Conservation (phyloP, 75 land plant species). For the Isoetes taiwanensis region DNA sequence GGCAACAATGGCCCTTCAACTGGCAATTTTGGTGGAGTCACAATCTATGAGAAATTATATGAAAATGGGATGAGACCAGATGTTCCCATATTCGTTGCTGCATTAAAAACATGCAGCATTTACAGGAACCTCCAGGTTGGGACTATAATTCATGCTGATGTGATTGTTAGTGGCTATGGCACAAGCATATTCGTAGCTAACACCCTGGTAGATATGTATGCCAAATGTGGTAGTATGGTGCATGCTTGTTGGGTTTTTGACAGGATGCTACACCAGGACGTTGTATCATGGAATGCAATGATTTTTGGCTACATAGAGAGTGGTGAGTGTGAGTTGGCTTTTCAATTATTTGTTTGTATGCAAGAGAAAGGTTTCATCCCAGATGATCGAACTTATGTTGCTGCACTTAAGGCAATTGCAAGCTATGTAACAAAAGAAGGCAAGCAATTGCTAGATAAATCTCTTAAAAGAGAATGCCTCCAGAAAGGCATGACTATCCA, state of each 20-base stretch:
- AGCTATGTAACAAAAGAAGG: neutral
- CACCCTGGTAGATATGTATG: no score
- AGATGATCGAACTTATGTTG: conserved; percentile 19
- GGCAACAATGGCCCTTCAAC: no score
- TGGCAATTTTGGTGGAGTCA: no score
- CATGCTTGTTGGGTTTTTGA: conserved; percentile 31
- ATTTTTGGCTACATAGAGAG: neutral
- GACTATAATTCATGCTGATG: no score
- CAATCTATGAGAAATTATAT: no score
- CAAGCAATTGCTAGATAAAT: neutral
- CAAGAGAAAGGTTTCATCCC: conserved; percentile 13
- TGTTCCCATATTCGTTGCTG: no score
- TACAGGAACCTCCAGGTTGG: no score
- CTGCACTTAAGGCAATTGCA: conserved; percentile 18
- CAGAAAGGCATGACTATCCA: neutral
- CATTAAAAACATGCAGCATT: no score
- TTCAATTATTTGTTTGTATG: neutral
- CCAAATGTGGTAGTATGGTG: neutral
- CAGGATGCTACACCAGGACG: conserved; percentile 16
- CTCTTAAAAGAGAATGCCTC: neutral
- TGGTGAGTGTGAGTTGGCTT: neutral
- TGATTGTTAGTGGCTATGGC: no score
- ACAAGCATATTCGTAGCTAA: no score
- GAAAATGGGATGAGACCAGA: no score
- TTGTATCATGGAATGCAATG: neutral